Conservation (phyloP, 208 protist species). For the Phytomonas sp. region DNA sequence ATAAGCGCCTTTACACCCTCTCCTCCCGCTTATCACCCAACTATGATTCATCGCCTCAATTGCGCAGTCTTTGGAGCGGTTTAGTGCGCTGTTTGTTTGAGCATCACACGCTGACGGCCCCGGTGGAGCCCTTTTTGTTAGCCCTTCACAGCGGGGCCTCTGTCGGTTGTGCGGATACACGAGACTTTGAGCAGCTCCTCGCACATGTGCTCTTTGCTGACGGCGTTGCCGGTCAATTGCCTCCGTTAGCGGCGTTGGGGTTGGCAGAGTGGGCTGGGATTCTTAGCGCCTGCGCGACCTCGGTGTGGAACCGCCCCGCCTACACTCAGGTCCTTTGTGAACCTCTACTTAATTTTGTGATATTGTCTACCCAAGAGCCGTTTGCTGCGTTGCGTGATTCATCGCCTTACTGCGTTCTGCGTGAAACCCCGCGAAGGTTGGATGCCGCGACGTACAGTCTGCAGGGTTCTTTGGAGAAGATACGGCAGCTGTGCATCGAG, state of each 20-base stretch:
- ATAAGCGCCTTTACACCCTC: too few species aligned
- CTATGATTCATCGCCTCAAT: neutral
- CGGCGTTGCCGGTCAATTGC: neutral
- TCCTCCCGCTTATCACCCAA: neutral
- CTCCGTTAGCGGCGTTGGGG: constrained; percentile 3
- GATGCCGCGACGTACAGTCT: neutral
- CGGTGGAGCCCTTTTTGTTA: constrained; percentile 12
- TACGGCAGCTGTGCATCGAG: neutral
- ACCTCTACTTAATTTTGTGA: too few species aligned
- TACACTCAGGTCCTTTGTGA: neutral
- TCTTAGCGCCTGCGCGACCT: constrained; percentile 27
- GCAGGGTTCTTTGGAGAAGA: neutral
- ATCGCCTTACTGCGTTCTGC: too few species aligned
- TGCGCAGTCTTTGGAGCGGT: constrained; percentile 14
- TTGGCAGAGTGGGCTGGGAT: constrained; percentile 36
- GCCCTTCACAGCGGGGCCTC: constrained; percentile 39
- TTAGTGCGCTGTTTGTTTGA: constrained; percentile 10
- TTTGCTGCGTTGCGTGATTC: too few species aligned
- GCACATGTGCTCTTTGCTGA: constrained; percentile 27
- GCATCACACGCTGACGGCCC: constrained; percentile 10
- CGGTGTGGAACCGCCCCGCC: constrained; percentile 14
- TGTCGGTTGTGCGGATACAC: constrained; percentile 46
- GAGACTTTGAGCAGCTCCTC: constrained; percentile 48
- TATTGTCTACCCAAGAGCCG: too few species aligned
- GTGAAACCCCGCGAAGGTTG: neutral